phyloP scores from a whole-genome alignment of 352 stramenopile genomes.

The Globisporangium perplexum region DNA sequence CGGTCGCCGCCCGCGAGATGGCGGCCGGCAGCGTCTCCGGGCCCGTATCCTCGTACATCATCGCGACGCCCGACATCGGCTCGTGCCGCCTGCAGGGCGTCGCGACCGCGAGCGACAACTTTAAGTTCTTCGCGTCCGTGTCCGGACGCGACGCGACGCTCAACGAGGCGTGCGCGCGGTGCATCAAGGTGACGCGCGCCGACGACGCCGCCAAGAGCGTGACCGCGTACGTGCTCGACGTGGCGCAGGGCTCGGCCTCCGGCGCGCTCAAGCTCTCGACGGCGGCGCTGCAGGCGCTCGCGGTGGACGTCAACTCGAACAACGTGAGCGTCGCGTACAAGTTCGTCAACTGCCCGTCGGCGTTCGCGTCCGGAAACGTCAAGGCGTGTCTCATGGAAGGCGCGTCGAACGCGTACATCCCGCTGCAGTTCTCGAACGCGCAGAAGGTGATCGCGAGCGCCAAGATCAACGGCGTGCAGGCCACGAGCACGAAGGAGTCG shows the following conservation, averaged over 20 bases:
- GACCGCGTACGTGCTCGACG: conserved; percentile 68
- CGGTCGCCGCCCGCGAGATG: conserved; percentile 5
- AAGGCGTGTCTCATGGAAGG: conserved; percentile 83
- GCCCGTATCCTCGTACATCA: conserved; percentile 43
- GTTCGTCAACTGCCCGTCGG: conserved; percentile 50
- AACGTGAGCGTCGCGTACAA: conserved; percentile 52
- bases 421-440: conserved; percentile 79
- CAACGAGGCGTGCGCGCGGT: conserved; percentile 62
- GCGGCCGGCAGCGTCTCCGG: conserved; percentile 7
- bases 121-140: conserved; percentile 76
- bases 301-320: conserved; percentile 43
- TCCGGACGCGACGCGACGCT: conserved; percentile 46
- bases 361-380: conserved; percentile 61
- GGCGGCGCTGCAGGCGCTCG: conserved; percentile 31
- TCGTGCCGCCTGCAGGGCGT: conserved; percentile 72
- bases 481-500: conserved; percentile 39
- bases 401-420: conserved; percentile 70
- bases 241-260: conserved; percentile 48
- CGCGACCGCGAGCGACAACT: conserved; percentile 47
- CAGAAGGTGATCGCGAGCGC: conserved; percentile 60
- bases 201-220: conserved; percentile 35
- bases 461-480: conserved; percentile 50
- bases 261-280: conserved; percentile 49
- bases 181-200: conserved; percentile 59
- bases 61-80: conserved; percentile 52